Evolutionary conservation across 1,139 yeast species (phyloP).

Genomic region (Waltiozyma sp.): DNA sequence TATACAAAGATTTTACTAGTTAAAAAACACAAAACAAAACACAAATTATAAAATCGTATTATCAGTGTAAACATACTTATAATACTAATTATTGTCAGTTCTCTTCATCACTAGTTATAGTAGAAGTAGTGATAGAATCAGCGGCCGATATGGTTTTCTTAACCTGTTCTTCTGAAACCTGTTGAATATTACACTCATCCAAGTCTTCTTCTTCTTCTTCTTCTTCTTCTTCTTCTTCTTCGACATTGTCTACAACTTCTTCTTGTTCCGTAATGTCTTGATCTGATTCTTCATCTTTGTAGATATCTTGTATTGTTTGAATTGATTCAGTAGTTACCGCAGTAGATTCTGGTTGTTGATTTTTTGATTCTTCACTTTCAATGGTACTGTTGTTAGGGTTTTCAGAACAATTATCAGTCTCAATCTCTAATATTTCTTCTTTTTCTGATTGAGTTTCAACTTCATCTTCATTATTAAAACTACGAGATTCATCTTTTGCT

Average conservation of each 20-base stretch:
- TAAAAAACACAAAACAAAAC: no score
- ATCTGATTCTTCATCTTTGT: not conserved
- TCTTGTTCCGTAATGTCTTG: not conserved
- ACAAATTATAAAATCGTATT: no score
- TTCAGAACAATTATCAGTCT: no score
- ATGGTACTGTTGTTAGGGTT: not conserved
- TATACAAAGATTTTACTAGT: no score
- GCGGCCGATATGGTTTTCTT: not conserved
- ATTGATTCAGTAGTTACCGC: not conserved
- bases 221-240: constrained; percentile 1
- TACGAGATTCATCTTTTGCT: constrained; percentile 1
- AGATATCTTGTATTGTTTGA: not conserved
- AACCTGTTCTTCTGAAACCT: not conserved
- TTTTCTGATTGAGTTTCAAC: not conserved
- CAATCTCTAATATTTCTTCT: not conserved
- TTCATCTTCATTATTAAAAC: no score
- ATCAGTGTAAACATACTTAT: no score
- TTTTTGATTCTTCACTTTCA: not conserved
- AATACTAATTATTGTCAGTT: no score
- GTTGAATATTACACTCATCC: not conserved
- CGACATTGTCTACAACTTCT: not conserved
- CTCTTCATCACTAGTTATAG: no score
- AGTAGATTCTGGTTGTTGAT: not conserved
- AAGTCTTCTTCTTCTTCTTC: constrained; percentile 1
- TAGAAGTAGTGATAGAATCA: no score